Percentiles rank a stretch among this genome's conserved stretches.
These are phyloP conservation scores for Boletus reticuloceps DNA, from an alignment of 768 basidiomycete genomes.

Conservation along the genomic window DNA sequence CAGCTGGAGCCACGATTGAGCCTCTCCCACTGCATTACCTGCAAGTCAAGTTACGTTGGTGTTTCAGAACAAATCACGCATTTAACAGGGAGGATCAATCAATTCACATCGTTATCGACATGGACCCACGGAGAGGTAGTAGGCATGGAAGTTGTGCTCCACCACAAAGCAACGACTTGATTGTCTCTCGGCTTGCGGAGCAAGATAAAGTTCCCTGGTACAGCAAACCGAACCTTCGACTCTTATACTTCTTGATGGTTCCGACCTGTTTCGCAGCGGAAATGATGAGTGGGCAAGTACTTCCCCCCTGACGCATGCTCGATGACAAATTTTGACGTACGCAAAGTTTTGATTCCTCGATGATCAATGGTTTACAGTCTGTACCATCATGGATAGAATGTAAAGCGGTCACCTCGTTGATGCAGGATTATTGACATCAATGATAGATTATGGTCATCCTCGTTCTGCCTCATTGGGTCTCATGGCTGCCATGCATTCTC, in stretches of 20 bases:
- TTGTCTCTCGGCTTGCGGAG: slow-evolving; percentile 21
- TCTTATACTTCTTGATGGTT: slow-evolving; percentile 54
- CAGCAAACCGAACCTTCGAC: slow-evolving; percentile 53
- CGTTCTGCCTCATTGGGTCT: slow-evolving; percentile 53
- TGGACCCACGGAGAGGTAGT: neutral
- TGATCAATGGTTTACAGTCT: slow-evolving; percentile 62
- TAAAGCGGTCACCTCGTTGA: slow-evolving; percentile 24
- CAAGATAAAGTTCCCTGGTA: slow-evolving; percentile 57
- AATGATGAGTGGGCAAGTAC: slow-evolving; percentile 4
- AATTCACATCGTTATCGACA: neutral
- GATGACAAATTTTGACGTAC: neutral
- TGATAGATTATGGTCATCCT: slow-evolving; percentile 50
- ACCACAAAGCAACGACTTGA: slow-evolving; percentile 7
- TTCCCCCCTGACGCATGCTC: neutral
- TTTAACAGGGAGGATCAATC: too few relatives aligned
- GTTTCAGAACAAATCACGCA: too few relatives aligned
- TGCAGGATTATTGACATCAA: neutral
- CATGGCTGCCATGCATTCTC: slow-evolving; percentile 56
- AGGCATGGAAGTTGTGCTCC: neutral
- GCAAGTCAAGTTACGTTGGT: too few relatives aligned
- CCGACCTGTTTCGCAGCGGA: slow-evolving; percentile 32
- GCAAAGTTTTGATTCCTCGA: slow-evolving; percentile 38
- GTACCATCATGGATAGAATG: slow-evolving; percentile 56
- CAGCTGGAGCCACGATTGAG: too few relatives aligned
- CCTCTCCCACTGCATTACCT: too few relatives aligned